A percentile compares a stretch with the other conserved stretches of the same genome.
These are phyloP conservation scores for Thermochaetoides dissita DNA, from an alignment of 2,329 filamentous ascomycete species.

Conservation along the genomic window DNA sequence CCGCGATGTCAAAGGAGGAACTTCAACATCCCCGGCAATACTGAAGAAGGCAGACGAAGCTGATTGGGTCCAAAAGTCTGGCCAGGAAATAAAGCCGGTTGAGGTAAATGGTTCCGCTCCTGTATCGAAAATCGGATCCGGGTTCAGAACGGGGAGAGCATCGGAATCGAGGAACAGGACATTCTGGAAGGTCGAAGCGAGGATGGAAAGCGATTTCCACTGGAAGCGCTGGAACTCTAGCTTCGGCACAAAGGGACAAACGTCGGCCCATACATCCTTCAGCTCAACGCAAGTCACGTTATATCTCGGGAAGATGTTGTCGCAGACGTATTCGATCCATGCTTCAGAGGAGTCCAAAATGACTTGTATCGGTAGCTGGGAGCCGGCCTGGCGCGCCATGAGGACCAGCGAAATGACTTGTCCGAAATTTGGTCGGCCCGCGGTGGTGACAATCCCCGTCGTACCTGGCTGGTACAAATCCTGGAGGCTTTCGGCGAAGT, in stretches of 20 bases:
- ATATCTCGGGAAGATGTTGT: conserved; percentile 17
- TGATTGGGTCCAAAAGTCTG: conserved; percentile 36
- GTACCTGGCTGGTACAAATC: conserved; percentile 17
- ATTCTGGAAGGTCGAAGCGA: conserved; percentile 45
- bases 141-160: conserved; percentile 31
- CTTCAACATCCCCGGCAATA: conserved; percentile 22
- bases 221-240: conserved; percentile 30
- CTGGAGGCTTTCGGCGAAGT: conserved; percentile 20
- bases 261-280: conserved; percentile 14
- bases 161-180: conserved; percentile 46
- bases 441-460: conserved; percentile 36
- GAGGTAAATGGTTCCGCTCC: conserved; percentile 35
- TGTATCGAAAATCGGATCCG: conserved; percentile 27
- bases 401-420: conserved; percentile 35
- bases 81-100: conserved; percentile 41
- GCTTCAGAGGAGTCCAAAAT: conserved; percentile 21
- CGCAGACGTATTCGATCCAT: conserved; percentile 20
- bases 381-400: conserved; percentile 37
- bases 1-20: conserved; percentile 20
- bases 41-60: conserved; percentile 30
- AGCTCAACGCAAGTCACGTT: conserved; percentile 22
- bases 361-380: conserved; percentile 31
- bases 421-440: conserved; percentile 32
- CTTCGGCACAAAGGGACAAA: conserved; percentile 9
- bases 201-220: conserved; percentile 41